These are phyloP conservation scores for Artemisia princeps DNA, from an alignment of 140 eudicot genomes.

Conservation along the genomic window DNA sequence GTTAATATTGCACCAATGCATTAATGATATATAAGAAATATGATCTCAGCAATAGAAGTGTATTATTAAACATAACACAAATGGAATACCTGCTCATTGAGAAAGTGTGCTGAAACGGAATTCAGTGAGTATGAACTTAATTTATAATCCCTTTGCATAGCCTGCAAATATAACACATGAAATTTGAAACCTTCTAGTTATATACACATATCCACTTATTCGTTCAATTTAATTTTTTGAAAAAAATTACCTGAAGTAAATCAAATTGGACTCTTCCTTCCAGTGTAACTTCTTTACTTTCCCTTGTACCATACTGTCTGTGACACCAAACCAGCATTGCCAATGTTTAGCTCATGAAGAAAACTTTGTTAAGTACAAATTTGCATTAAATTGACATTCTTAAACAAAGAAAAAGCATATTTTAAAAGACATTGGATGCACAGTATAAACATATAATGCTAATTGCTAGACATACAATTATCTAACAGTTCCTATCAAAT, in stretches of 20 bases:
- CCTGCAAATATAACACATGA: conserved; percentile 42
- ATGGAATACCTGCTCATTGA: conserved; percentile 73
- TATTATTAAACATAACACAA: conserved; percentile 8
- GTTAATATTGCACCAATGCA: not conserved
- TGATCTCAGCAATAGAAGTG: not conserved
- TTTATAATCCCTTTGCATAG: conserved; percentile 91
- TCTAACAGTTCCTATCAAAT: too few relatives aligned
- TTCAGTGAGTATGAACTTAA: conserved; percentile 91
- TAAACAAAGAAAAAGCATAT: not conserved
- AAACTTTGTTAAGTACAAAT: conserved; percentile 2
- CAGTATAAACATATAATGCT: too few relatives aligned
- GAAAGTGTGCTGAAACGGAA: conserved; percentile 98
- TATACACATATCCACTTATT: conserved; percentile 14
- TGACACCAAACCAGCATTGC: conserved; percentile 18
- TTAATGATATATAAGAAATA: conserved; percentile 1
- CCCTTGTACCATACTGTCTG: conserved; percentile 94
- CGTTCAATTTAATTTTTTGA: conserved; percentile 1
- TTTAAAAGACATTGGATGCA: too few relatives aligned
- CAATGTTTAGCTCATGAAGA: conserved; percentile 11
- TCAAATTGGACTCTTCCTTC: conserved; percentile 99
- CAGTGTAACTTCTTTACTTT: conserved; percentile 80
- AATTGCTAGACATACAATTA: too few relatives aligned
- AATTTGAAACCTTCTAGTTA: conserved; percentile 15
- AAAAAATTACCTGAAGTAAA: conserved; percentile 69
- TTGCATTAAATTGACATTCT: conserved; percentile 11